Evolutionary conservation across 2,329 filamentous ascomycete species (phyloP).

Genomic region (Dissoconium aciculare): DNA sequence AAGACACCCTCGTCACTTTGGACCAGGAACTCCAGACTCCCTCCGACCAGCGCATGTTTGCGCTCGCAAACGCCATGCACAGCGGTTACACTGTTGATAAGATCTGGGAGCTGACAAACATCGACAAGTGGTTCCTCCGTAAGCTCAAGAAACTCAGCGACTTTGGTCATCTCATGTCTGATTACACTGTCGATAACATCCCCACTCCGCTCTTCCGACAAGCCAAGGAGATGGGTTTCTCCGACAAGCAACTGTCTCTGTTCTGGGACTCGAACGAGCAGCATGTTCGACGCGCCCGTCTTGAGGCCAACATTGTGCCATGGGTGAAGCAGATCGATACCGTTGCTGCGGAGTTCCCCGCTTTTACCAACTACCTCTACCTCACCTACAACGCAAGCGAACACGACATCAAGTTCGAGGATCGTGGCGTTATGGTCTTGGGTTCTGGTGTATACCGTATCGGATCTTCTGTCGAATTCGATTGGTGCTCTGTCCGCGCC

Average conservation of each 20-base stretch:
- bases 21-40: slow-evolving; percentile 93
- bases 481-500: slow-evolving; percentile 94
- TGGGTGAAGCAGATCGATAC: slow-evolving; percentile 98
- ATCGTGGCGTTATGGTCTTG: slow-evolving; percentile 89
- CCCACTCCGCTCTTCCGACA: slow-evolving; percentile 54
- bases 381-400: slow-evolving; percentile 86
- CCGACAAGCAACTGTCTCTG: slow-evolving; percentile 79
- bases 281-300: slow-evolving; percentile 65
- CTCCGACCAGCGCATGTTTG: slow-evolving; percentile 92
- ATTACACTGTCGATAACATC: slow-evolving; percentile 51
- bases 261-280: slow-evolving; percentile 94
- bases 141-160: slow-evolving; percentile 83
- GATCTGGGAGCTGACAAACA: slow-evolving; percentile 96
- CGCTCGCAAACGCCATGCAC: slow-evolving; percentile 95
- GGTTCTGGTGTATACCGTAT: slow-evolving; percentile 95
- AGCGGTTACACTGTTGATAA: slow-evolving; percentile 86
- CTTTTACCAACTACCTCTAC: slow-evolving; percentile 90
- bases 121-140: slow-evolving; percentile 95
- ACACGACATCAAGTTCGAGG: slow-evolving; percentile 69
- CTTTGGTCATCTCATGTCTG: slow-evolving; percentile 67
- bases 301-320: slow-evolving; percentile 75
- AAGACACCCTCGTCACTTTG: slow-evolving; percentile 90
- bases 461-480: slow-evolving; percentile 94
- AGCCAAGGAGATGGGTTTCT: slow-evolving; percentile 90
- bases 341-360: slow-evolving; percentile 90